Percentiles rank a stretch among this genome's conserved stretches.
These are phyloP conservation scores for Ganoderma leucocontextum DNA, from an alignment of 1,284 basidiomycete species.

Conservation along the genomic window DNA sequence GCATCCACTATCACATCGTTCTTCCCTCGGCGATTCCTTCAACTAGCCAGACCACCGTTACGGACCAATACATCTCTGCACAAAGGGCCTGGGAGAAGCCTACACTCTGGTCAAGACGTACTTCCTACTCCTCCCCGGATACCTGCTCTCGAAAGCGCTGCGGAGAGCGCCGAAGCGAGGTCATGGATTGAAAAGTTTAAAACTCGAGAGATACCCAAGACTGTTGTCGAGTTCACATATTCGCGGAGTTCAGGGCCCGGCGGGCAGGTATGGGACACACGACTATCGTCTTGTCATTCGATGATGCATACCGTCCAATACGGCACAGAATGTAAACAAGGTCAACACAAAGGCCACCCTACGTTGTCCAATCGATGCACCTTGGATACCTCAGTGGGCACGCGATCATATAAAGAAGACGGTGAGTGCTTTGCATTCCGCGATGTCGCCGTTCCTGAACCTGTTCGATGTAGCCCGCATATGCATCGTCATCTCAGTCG, in stretches of 20 bases:
- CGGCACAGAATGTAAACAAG: conserved; percentile 80
- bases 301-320: background rate
- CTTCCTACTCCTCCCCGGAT: conserved; percentile 49
- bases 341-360: conserved; percentile 80
- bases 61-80: background rate
- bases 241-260: conserved; percentile 82
- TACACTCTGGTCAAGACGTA: conserved; percentile 13
- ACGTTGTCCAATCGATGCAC: conserved; percentile 59
- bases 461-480: conserved; percentile 59
- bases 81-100: background rate
- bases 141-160: conserved; percentile 43
- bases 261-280: conserved; percentile 63
- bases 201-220: conserved; percentile 51
- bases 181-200: conserved; percentile 62
- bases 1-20: background rate
- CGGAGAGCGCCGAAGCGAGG: conserved; percentile 54
- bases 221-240: conserved; percentile 66
- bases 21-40: background rate
- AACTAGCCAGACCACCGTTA: background rate
- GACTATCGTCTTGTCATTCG: background rate
- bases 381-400: conserved; percentile 80
- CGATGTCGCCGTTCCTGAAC: background rate
- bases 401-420: conserved; percentile 54
- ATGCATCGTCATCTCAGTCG: conserved; percentile 68
- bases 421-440: conserved; percentile 47